These are phyloP conservation scores for Hyphopichia buzzinii DNA, from an alignment of 1,139 yeast species.

Conservation along the genomic window DNA sequence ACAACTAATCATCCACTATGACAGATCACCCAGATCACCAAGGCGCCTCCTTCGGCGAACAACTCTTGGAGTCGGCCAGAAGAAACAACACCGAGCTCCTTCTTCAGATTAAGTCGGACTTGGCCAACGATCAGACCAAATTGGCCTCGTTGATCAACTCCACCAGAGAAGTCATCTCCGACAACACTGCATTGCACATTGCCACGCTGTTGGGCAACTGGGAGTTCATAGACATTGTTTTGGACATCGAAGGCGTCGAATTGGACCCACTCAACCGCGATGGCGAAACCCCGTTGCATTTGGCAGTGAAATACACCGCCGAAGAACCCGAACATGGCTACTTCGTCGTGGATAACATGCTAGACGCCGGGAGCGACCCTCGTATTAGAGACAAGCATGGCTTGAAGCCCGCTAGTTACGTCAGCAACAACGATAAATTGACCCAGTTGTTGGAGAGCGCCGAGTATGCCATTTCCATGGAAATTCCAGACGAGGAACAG, in stretches of 20 bases:
- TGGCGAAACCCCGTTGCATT: constrained; percentile 88
- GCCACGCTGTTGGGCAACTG: constrained; percentile 80
- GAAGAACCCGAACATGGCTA: constrained; percentile 86
- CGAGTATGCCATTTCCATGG: constrained; percentile 62
- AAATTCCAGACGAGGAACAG: constrained; percentile 29
- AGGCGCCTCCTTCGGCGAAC: constrained; percentile 81
- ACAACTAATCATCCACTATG: too few species aligned
- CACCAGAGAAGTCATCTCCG: constrained; percentile 68
- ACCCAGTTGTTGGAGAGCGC: constrained; percentile 73
- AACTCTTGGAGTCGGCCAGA: constrained; percentile 81
- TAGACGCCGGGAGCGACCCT: constrained; percentile 96
- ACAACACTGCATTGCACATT: constrained; percentile 81
- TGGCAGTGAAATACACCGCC: constrained; percentile 72
- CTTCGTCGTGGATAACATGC: constrained; percentile 72
- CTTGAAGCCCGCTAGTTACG: constrained; percentile 73
- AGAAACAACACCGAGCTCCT: constrained; percentile 82
- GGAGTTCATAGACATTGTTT: constrained; percentile 78
- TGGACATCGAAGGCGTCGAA: constrained; percentile 90
- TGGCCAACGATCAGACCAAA: constrained; percentile 41
- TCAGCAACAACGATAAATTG: constrained; percentile 49
- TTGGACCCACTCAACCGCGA: constrained; percentile 77
- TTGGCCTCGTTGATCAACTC: constrained; percentile 65
- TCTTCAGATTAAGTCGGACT: constrained; percentile 50
- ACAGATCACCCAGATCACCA: constrained; percentile 14
- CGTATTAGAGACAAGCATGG: constrained; percentile 38